A percentile compares a stretch with the other conserved stretches of the same genome.
These are phyloP conservation scores for Oryza australiensis DNA, from an alignment of 176 grass and related monocot species.

Conservation along the genomic window DNA sequence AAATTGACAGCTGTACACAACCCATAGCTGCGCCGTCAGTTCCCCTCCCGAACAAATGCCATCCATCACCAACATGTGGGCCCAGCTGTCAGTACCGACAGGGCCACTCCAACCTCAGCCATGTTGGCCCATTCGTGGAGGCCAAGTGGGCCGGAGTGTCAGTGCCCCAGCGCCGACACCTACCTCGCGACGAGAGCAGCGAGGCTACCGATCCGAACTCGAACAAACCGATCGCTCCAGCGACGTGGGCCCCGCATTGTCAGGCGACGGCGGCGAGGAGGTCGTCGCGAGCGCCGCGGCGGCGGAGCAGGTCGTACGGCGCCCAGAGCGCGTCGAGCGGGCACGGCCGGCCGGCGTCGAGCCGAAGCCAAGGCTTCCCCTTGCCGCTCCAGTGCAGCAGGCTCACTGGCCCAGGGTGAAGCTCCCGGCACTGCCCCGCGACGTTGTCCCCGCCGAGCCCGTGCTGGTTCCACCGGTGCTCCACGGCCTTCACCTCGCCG, in stretches of 20 bases:
- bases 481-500: slow-evolving; percentile 87
- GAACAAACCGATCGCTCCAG: slow-evolving; percentile 16
- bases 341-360: slow-evolving; percentile 76
- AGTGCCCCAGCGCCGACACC: slow-evolving; percentile 22
- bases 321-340: slow-evolving; percentile 88
- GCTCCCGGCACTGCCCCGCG: slow-evolving; percentile 77
- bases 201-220: slow-evolving; percentile 21
- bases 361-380: slow-evolving; percentile 92
- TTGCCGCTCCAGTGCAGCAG: slow-evolving; percentile 99
- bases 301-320: slow-evolving; percentile 82
- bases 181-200: slow-evolving; percentile 34
- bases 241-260: slow-evolving; percentile 41
- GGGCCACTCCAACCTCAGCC: slow-evolving; percentile 4
- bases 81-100: slow-evolving; percentile 24
- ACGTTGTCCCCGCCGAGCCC: slow-evolving; percentile 95
- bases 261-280: slow-evolving; percentile 61
- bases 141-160: slow-evolving; percentile 17
- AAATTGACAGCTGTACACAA: slow-evolving; percentile 53
- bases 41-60: slow-evolving; percentile 1
- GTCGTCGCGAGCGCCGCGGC: slow-evolving; percentile 68
- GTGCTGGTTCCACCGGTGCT: slow-evolving; percentile 98
- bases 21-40: slow-evolving; percentile 16
- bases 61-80: slow-evolving; percentile 32
- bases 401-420: slow-evolving; percentile 89
- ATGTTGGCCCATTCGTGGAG: not conserved